Conservation (phyloP, 441 rosid genomes). For the Cnidoscolus chayamansa region DNA sequence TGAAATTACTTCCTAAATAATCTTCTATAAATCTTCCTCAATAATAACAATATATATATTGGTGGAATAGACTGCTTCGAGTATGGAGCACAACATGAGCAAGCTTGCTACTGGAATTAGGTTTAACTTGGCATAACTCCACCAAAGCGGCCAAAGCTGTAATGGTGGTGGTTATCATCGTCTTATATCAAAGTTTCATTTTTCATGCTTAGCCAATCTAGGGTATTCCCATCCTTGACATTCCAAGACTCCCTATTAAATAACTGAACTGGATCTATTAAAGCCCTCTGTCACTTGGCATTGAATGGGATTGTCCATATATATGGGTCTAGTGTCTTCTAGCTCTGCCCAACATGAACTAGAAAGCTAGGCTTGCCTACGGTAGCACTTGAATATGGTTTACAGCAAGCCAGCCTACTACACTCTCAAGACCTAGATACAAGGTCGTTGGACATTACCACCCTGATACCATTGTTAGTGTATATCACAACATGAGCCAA, state of each 20-base stretch:
- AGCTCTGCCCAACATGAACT: neutral
- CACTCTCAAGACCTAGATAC: neutral
- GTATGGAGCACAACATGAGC: too few relatives aligned
- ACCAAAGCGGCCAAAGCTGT: neutral
- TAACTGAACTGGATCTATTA: neutral
- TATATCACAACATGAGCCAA: too few relatives aligned
- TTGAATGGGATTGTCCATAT: neutral
- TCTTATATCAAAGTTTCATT: too few relatives aligned
- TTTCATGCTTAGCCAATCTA: neutral
- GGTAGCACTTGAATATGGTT: neutral
- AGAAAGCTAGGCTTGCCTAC: neutral
- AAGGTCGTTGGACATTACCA: neutral
- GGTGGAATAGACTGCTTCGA: too few relatives aligned
- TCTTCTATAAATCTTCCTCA: too few relatives aligned
- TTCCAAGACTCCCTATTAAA: too few relatives aligned
- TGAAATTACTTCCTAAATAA: too few relatives aligned
- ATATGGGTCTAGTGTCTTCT: neutral
- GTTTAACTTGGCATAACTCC: neutral
- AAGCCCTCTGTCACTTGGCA: neutral
- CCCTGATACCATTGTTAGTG: too few relatives aligned
- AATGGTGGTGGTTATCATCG: too few relatives aligned
- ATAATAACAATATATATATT: too few relatives aligned
- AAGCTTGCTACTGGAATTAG: too few relatives aligned
- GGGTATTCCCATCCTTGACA: neutral
- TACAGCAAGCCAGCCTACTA: neutral